A percentile compares a stretch with the other conserved stretches of the same genome.
phyloP scores from a whole-genome alignment of 164 flowering plant species.

The Vitis cinerea region DNA sequence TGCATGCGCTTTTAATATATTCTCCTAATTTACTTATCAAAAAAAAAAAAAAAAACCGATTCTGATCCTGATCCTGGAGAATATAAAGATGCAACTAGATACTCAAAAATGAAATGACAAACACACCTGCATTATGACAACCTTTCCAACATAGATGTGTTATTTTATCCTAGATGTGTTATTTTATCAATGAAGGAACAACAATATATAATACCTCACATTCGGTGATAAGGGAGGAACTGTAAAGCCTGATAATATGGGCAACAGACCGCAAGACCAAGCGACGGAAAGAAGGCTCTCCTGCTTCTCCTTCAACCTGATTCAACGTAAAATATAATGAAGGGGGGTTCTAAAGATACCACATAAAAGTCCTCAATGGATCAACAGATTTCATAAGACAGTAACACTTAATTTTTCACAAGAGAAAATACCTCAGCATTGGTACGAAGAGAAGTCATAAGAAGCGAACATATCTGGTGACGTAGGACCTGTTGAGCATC shows the following conservation, averaged over 20 bases:
- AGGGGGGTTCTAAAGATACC: not conserved
- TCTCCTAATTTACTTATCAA: too few species aligned
- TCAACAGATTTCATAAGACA: not conserved
- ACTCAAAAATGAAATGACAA: too few species aligned
- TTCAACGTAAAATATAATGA: conserved; percentile 11
- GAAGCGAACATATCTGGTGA: conserved; percentile 93
- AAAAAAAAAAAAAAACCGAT: too few species aligned
- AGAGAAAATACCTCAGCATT: conserved; percentile 70
- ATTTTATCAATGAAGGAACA: not conserved
- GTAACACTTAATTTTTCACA: not conserved
- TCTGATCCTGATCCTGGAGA: too few species aligned
- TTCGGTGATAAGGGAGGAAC: conserved; percentile 89
- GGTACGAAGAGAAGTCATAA: conserved; percentile 96
- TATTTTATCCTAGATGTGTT: too few species aligned
- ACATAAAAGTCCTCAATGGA: not conserved
- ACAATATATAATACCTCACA: conserved; percentile 63
- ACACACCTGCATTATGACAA: too few species aligned
- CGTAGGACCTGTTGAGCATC: conserved; percentile 65
- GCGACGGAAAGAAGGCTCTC: conserved; percentile 94
- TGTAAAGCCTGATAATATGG: conserved; percentile 89
- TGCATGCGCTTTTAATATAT: too few species aligned
- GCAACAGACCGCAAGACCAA: conserved; percentile 94
- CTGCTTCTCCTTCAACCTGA: conserved; percentile 93
- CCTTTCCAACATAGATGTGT: too few species aligned
- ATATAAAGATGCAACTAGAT: too few species aligned